Percentiles rank a stretch among this genome's conserved stretches.
Evolutionary conservation across 495 filamentous ascomycete species (phyloP).

Genomic region (Oidiodendron maius): DNA sequence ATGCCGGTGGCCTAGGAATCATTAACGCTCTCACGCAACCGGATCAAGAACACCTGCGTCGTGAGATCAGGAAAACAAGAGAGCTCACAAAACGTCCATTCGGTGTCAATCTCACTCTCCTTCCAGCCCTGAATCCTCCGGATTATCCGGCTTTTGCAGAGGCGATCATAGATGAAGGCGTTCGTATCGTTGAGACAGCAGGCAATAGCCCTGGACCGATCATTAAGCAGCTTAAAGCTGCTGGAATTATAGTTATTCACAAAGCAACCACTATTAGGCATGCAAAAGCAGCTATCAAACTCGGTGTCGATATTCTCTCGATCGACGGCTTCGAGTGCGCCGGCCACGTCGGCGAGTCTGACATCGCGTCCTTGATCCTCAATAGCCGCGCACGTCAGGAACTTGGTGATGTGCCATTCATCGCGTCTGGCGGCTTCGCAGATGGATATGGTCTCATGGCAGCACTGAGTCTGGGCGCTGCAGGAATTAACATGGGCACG

Average conservation of each 20-base stretch:
- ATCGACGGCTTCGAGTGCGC: conserved; percentile 99
- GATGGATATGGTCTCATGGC: conserved; percentile 93
- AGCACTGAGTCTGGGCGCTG: conserved; percentile 83
- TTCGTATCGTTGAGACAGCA: conserved; percentile 94
- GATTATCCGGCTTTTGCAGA: conserved; percentile 91
- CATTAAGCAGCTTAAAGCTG: conserved; percentile 81
- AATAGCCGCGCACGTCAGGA: conserved; percentile 79
- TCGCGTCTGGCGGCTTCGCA: conserved; percentile 94
- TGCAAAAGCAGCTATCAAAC: conserved; percentile 84
- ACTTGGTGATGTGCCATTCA: conserved; percentile 83
- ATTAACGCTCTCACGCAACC: conserved; percentile 94
- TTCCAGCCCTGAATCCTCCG: conserved; percentile 82
- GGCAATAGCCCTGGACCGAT: conserved; percentile 92
- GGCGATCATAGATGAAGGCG: conserved; percentile 86
- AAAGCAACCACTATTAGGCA: conserved; percentile 98
- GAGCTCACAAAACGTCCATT: conserved; percentile 85
- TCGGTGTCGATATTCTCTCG: conserved; percentile 91
- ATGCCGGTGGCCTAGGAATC: conserved; percentile 90
- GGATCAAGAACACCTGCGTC: conserved; percentile 84
- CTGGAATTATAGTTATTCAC: conserved; percentile 74
- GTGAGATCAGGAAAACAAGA: conserved; percentile 83
- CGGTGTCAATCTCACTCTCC: conserved; percentile 92
- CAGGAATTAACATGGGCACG: conserved; percentile 96
- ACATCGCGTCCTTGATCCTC: conserved; percentile 97
- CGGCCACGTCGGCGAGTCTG: conserved; percentile 89